Percentiles rank a stretch among this genome's conserved stretches.
Evolutionary conservation across 2,329 filamentous ascomycete genomes (phyloP).

Genomic region (Samsoniella hepiali): DNA sequence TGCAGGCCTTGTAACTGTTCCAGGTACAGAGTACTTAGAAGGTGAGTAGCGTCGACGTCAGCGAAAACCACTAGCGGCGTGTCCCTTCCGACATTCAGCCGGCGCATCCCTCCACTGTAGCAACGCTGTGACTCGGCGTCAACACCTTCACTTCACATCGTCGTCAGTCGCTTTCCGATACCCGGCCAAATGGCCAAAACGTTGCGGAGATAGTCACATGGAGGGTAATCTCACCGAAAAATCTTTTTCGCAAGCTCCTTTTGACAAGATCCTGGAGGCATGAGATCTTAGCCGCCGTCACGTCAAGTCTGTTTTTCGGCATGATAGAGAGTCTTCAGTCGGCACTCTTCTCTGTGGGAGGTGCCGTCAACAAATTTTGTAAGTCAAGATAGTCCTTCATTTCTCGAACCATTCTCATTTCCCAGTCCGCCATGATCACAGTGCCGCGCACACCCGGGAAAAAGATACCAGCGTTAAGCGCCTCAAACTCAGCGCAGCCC

Average conservation of each 20-base stretch:
- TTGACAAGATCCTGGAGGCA: background rate
- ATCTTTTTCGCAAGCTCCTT: background rate
- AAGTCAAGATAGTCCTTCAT: background rate
- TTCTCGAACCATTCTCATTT: background rate
- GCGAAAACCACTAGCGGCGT: background rate
- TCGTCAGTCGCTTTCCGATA: background rate
- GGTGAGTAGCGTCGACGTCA: background rate
- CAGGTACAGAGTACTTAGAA: background rate
- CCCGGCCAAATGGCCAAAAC: background rate
- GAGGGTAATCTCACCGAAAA: background rate
- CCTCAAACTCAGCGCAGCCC: constrained; percentile 9
- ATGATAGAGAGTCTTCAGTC: constrained; percentile 16
- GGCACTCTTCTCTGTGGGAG: constrained; percentile 7
- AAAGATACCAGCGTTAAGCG: background rate
- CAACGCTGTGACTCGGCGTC: background rate
- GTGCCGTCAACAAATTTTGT: constrained; percentile 10
- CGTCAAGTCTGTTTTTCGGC: background rate
- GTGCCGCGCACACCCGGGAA: background rate
- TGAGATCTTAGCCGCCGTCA: background rate
- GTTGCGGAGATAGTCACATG: background rate
- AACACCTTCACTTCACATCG: constrained; percentile 2
- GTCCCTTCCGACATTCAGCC: constrained; percentile 14
- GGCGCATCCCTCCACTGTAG: constrained; percentile 17
- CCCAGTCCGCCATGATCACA: constrained; percentile 10
- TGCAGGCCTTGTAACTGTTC: background rate